Percentiles rank a stretch among this genome's conserved stretches.
Conservation (phyloP, 1,139 yeast species). For the Hyphopichia fennica region DNA sequence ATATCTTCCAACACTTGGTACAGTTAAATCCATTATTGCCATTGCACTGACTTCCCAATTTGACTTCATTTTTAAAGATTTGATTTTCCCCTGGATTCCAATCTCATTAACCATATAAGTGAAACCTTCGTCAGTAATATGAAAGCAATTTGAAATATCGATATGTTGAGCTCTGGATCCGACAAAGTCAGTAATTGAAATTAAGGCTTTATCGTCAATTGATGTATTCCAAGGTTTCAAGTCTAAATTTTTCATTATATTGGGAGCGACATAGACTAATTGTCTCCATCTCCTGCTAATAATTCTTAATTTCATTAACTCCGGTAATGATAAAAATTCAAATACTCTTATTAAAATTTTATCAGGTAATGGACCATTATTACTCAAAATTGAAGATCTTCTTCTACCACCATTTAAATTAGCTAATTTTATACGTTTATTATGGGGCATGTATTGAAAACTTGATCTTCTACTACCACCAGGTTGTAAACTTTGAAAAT, state of each 20-base stretch:
- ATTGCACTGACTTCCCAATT: conserved; percentile 79
- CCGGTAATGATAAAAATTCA: conserved; percentile 51
- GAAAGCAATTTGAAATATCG: conserved; percentile 72
- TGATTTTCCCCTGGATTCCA: conserved; percentile 63
- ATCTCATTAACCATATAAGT: conserved; percentile 68
- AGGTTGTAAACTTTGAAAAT: conserved; percentile 12
- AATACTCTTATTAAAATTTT: conserved; percentile 53
- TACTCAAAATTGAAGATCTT: conserved; percentile 55
- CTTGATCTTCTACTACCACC: conserved; percentile 3
- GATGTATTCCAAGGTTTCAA: conserved; percentile 60
- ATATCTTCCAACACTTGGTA: conserved; percentile 60
- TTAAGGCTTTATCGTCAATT: conserved; percentile 57
- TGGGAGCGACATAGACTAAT: conserved; percentile 55
- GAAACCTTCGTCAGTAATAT: conserved; percentile 74
- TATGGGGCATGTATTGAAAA: conserved; percentile 54
- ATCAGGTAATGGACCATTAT: conserved; percentile 59
- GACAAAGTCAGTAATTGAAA: conserved; percentile 64
- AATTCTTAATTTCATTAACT: conserved; percentile 54
- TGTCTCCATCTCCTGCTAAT: conserved; percentile 70
- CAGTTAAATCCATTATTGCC: conserved; percentile 78
- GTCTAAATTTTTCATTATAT: conserved; percentile 51
- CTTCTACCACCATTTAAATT: conserved; percentile 43
- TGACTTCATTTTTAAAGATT: conserved; percentile 58
- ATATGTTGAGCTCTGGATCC: conserved; percentile 64
- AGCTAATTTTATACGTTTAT: conserved; percentile 50